Evolutionary conservation across 2,329 filamentous ascomycete species (phyloP), one percentile per base, ranked within the genome.

Genomic region (Podosphaera leucotricha): DNA sequence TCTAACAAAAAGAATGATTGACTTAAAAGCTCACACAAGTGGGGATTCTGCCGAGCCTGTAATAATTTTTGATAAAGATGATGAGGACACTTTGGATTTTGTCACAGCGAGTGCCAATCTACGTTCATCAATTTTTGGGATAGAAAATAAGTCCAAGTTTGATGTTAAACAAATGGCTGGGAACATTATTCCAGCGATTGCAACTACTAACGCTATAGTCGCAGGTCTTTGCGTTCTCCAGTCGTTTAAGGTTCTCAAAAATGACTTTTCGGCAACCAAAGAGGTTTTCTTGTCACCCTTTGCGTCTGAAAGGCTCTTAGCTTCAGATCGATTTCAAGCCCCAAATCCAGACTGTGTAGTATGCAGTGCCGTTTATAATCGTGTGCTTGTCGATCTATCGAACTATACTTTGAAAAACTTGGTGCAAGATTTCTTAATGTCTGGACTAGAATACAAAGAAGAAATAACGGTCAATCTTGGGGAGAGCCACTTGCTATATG

Each of bases 151-250:
- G 59, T 92, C 85, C 19, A 84, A 92, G 47, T 98, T 95, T 56
- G 86, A 95, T 57, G 86, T 90, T 55, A 98, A 98, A 64, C 81
- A 98, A 62, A 98, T 95, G 87, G 90, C 90, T 3, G 90, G 90
- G 44, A 98, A 98, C 59, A 98, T 98, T 54, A 98, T 98, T 48
- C 90, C 90, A 1, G 90, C 90, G 1, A 98, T 98, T 57, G 90
- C 90, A 4, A 98, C 90, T 0, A 95, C 90, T 0, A 98, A 98
- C 59, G 90, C 90, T 15, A 92, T 95, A 59, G 87, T 90, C 1
- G 90, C 90, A 15, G 80, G 84, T 11, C 70, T 98, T 8, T 95
- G 86, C 56, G 85, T 95, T 6, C 64, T 98, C 21, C 80, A 95
- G 59, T 78, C 86, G 0, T 90, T 92, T 66, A 95, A 94, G 60